Percentiles rank a stretch among this genome's conserved stretches.
Evolutionary conservation across 179 eudicot species (phyloP).

Genomic region (Silene noctiflora): DNA sequence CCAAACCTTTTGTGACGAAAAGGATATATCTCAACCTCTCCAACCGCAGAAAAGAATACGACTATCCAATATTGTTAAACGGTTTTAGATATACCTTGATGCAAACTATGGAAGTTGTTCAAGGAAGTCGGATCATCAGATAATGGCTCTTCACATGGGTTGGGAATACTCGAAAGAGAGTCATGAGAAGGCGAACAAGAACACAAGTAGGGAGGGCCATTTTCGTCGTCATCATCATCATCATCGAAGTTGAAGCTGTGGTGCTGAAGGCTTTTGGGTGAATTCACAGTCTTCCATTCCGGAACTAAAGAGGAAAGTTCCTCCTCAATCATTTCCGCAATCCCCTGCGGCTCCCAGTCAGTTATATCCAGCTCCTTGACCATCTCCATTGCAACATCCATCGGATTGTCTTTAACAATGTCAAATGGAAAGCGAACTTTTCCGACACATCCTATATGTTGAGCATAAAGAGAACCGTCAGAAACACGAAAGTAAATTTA

Average conservation of each 20-base stretch:
- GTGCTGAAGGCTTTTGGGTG: conserved; percentile 27
- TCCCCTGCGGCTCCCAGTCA: conserved; percentile 76
- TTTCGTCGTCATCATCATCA: conserved; percentile 32
- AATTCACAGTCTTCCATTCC: conserved; percentile 41
- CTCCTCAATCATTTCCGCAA: conserved; percentile 80
- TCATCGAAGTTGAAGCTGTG: conserved; percentile 32
- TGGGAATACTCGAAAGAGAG: conserved; percentile 20
- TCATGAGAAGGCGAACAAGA: conserved; percentile 28
- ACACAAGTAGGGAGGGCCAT: conserved; percentile 23
- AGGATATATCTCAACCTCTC: not conserved
- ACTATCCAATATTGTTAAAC: not conserved
- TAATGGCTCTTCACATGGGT: conserved; percentile 9
- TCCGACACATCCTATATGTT: conserved; percentile 48
- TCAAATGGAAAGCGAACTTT: conserved; percentile 76
- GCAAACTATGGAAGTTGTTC: conserved; percentile 25
- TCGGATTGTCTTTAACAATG: conserved; percentile 55
- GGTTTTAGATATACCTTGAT: conserved; percentile 36
- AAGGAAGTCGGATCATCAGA: conserved; percentile 14
- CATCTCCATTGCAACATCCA: conserved; percentile 84
- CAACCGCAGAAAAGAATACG: not conserved
- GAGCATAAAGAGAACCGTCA: not conserved
- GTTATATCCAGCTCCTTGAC: conserved; percentile 79
- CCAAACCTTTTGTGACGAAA: not conserved
- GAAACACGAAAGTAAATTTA: not conserved
- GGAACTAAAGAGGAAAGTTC: conserved; percentile 71